Conservation (phyloP, 2,329 filamentous ascomycete genomes). For the Cryphonectria japonica region DNA sequence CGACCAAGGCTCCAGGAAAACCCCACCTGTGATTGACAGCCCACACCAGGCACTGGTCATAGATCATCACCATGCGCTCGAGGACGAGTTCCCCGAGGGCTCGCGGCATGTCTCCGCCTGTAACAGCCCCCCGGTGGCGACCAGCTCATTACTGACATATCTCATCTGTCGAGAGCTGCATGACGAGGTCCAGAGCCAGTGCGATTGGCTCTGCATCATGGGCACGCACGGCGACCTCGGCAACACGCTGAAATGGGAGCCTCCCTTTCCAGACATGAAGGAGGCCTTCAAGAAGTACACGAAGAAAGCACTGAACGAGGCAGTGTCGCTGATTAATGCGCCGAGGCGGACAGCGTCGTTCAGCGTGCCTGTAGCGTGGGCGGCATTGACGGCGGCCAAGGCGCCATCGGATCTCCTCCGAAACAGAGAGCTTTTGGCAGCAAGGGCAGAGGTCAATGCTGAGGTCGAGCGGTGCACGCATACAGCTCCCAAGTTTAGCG, state of each 20-base stretch:
- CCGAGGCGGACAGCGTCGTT: conserved; percentile 65
- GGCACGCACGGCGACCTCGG: conserved; percentile 71
- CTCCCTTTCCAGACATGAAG: conserved; percentile 69
- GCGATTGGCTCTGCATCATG: conserved; percentile 65
- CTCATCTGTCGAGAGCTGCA: conserved; percentile 63
- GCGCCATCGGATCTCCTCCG: conserved; percentile 55
- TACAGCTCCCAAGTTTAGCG: conserved; percentile 65
- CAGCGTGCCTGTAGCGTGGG: conserved; percentile 64
- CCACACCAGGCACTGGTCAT: conserved; percentile 60
- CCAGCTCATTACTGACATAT: conserved; percentile 66
- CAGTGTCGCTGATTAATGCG: conserved; percentile 67
- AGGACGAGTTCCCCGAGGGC: conserved; percentile 59
- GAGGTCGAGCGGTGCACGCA: conserved; percentile 66
- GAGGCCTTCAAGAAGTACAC: conserved; percentile 62
- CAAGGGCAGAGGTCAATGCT: conserved; percentile 60
- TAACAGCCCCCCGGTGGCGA: conserved; percentile 66
- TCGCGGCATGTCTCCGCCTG: conserved; percentile 64
- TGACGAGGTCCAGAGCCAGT: conserved; percentile 49
- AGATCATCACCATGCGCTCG: conserved; percentile 64
- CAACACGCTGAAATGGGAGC: conserved; percentile 66
- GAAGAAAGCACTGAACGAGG: conserved; percentile 65
- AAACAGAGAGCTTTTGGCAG: conserved; percentile 54
- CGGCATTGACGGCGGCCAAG: conserved; percentile 54
- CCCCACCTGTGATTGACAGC: conserved; percentile 55
- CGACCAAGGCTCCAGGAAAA: conserved; percentile 65